Evolutionary conservation across 306 rosid species (phyloP).

Genomic region (barrel medic (Medicago truncatula)): DNA sequence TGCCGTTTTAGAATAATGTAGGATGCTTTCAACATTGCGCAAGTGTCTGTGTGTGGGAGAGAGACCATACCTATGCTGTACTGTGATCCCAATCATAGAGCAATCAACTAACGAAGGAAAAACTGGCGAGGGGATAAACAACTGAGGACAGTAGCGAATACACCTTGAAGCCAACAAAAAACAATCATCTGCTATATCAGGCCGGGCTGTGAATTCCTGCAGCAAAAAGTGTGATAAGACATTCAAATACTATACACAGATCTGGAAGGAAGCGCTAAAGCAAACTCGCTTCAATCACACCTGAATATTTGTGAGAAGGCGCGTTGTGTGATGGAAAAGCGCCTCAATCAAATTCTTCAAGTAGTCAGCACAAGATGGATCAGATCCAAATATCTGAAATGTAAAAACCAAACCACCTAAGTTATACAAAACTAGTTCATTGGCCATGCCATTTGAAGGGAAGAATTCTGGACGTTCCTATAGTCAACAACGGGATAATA

Average conservation of each 20-base stretch:
- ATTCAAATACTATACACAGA: constrained; percentile 36
- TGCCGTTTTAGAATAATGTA: constrained; percentile 24
- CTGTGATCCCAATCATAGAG: constrained; percentile 92
- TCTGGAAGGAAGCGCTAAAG: constrained; percentile 27
- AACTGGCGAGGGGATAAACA: constrained; percentile 88
- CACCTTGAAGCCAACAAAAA: constrained; percentile 98
- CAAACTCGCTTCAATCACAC: constrained; percentile 47
- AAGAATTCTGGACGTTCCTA: constrained; percentile 13
- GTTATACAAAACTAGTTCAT: constrained; percentile 37
- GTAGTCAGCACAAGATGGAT: constrained; percentile 91
- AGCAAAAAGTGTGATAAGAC: constrained; percentile 43
- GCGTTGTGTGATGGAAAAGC: constrained; percentile 83
- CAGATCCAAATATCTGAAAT: constrained; percentile 98
- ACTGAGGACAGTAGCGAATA: constrained; percentile 97
- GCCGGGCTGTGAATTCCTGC: constrained; percentile 99
- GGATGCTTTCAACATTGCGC: constrained; percentile 9
- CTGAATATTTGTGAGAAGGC: constrained; percentile 88
- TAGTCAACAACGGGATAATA: constrained; percentile 7
- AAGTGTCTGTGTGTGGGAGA: not conserved
- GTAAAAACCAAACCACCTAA: constrained; percentile 42
- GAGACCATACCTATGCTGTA: constrained; percentile 81
- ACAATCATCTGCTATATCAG: constrained; percentile 99
- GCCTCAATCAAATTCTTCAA: constrained; percentile 89
- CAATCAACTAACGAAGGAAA: constrained; percentile 94
- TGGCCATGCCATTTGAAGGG: constrained; percentile 1